Evolutionary conservation across 208 protist genomes (phyloP).

Genomic region (Plasmodiophora brassicae): DNA sequence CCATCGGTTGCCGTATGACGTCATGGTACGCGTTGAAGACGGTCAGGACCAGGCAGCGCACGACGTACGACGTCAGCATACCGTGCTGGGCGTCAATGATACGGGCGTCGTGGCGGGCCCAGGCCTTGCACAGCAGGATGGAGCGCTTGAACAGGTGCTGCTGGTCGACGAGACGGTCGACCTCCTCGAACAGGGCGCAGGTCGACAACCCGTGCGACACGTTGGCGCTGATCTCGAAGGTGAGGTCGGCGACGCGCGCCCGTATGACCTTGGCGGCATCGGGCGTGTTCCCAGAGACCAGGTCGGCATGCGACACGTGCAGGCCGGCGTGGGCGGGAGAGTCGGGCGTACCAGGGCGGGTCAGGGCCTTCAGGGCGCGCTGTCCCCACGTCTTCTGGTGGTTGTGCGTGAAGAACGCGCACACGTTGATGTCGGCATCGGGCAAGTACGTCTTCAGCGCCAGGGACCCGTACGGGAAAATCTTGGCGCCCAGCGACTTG

Average conservation of each 20-base stretch:
- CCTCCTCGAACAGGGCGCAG: slow-evolving; percentile 26
- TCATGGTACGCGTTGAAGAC: background rate
- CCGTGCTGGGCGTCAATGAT: background rate
- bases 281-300: background rate
- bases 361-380: slow-evolving; percentile 4
- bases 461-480: background rate
- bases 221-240: background rate
- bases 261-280: slow-evolving; percentile 1
- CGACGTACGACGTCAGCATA: slow-evolving; percentile 8
- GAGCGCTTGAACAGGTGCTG: background rate
- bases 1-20: background rate
- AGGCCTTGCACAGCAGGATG: slow-evolving; percentile 3
- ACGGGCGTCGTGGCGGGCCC: background rate
- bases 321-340: background rate
- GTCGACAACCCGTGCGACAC: background rate
- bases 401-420: slow-evolving; percentile 29
- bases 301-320: background rate
- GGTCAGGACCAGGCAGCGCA: background rate
- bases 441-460: slow-evolving; percentile 16
- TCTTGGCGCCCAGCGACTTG: slow-evolving; percentile 11
- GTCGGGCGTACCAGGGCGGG: background rate
- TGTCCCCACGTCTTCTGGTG: background rate
- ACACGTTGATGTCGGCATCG: background rate
- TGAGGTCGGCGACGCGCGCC: background rate
- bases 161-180: background rate